Evolutionary conservation across 805 yeast genomes (phyloP), one percentile per base, ranked within the genome.

Genomic region (Teunomyces lycoperdinae): DNA sequence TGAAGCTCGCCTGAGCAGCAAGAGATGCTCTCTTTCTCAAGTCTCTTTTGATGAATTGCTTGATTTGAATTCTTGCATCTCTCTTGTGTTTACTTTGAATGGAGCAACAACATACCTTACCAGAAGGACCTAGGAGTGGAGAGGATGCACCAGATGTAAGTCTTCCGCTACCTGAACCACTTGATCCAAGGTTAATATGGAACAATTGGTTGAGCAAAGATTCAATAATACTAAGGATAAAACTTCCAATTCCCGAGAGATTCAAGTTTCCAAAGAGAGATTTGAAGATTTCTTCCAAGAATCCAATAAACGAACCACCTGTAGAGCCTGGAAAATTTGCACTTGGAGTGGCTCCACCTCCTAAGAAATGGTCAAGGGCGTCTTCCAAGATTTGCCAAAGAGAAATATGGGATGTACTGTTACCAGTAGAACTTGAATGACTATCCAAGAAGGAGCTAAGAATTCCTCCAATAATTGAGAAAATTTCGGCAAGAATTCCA

Each of bases 31-130:
- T 58, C 50, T 52, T 57, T 38, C 50, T 43, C 49, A 66, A 57
- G n/a, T 60, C 51, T 29, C 54, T 50, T 45, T 55, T 58, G 30
- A 63, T 52, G 7, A 58, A 52, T 24, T 56, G 44, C 43, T 50
- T 55, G 33, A 61, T 49, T 36, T 56, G 54, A 34, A 49, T 53
- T 43, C 48, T 57, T 48, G 64, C 50, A 13, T 59, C 60, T 57
- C 68, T 60, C 58, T 58, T 63, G 49, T 52, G 47, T 16, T 56
- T 50, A 16, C 50, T 50, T 30, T 46, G 50, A 9, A 55, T 42
- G 3, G 61, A 52, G 45, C 67, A 63, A 48, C 71, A 66, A 49
- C 68, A 63, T 35, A 50, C 50, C 45, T 50, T 50, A 34, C 48
- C 50, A 9, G 47, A 36, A 14, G 49, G 28, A 11, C 49, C 48